Conservation (phyloP, 768 basidiomycete species). For the Pisolithus sp. region DNA sequence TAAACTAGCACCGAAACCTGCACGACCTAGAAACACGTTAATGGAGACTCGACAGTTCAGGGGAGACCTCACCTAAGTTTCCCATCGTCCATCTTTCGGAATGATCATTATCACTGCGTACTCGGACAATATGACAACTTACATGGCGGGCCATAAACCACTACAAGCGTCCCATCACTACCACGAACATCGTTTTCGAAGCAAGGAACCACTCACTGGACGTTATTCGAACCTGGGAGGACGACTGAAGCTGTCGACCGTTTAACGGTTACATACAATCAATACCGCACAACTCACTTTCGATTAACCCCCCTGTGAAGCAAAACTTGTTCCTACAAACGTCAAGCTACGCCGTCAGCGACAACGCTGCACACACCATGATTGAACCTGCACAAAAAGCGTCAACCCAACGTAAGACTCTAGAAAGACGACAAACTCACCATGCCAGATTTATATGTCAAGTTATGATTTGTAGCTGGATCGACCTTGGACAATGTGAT, state of each 20-base stretch:
- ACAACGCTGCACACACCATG: conserved; percentile 14
- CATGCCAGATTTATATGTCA: conserved; percentile 41
- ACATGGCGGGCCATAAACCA: conserved; percentile 46
- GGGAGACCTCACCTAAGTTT: conserved; percentile 29
- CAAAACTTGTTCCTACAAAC: conserved; percentile 59
- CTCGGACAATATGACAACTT: conserved; percentile 5
- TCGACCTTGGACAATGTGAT: conserved; percentile 43
- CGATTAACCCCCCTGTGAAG: conserved; percentile 74
- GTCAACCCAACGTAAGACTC: conserved; percentile 21
- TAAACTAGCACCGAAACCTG: conserved; percentile 49
- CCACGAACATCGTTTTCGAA: neutral
- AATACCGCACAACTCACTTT: conserved; percentile 23
- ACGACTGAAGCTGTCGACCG: conserved; percentile 27
- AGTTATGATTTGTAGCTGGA: conserved; percentile 37
- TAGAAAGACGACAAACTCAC: conserved; percentile 15
- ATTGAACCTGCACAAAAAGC: conserved; percentile 18
- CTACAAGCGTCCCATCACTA: conserved; percentile 15
- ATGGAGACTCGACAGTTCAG: neutral
- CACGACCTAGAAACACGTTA: conserved; percentile 32
- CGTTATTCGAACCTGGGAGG: conserved; percentile 37
- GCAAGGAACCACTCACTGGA: conserved; percentile 18
- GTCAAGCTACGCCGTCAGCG: neutral
- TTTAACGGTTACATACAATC: conserved; percentile 1
- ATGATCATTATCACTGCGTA: conserved; percentile 5
- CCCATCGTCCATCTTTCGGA: conserved; percentile 46